Base-by-base conservation (phyloP, 768 basidiomycete species). In the Mycena indigotica region DNA sequence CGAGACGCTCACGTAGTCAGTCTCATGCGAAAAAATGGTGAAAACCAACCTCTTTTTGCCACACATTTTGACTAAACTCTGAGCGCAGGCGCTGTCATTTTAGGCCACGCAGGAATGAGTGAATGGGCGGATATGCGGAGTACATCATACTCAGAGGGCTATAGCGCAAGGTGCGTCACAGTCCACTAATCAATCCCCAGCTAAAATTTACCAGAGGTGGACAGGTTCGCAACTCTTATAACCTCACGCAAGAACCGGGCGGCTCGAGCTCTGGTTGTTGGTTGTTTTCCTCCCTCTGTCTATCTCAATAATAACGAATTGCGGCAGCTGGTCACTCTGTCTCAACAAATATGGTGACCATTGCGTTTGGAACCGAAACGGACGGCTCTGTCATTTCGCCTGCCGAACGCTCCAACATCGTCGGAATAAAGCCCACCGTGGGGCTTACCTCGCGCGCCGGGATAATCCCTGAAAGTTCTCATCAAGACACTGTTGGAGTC, bases 391-490 rank as follows among this genome's bases (percentile, higher is more conserved):
- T 77, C 29, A 72, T 69, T n/a, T 74, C 69, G 12, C 78, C 74
- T 28, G 67, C 72, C 6, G 67, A 67, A 53, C 66, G 71, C 26
- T 70, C 76, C 38, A 75, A 75, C 54, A 50, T 79, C 5, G 77
- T 75, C n/a, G 78, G 76, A 1, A 74, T 79, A 26, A 77, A 78
- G 60, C 75, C 77, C 0, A 79, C 75, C 1, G 74, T 78, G 15
- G 77, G 78, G 1, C 60, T 79, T 17, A 77, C 75, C 8, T 77
- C 75, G 16, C 70, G 75, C 6, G 72, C 72, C 19, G 78, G 77
- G 48, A 77, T 77, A 12, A 70, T 76, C 40, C 77, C 77, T 3
- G 72, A 74, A 15, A 73, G 73, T 5, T 65, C 53, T 19, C 67
- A 76, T 57, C 74, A 74, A 62, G 78, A 79, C 48, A 72, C 76